These are phyloP conservation scores for Dinochytrium kinnereticum DNA, from an alignment of 371 early-diverging fungal species.

Conservation along the genomic window DNA sequence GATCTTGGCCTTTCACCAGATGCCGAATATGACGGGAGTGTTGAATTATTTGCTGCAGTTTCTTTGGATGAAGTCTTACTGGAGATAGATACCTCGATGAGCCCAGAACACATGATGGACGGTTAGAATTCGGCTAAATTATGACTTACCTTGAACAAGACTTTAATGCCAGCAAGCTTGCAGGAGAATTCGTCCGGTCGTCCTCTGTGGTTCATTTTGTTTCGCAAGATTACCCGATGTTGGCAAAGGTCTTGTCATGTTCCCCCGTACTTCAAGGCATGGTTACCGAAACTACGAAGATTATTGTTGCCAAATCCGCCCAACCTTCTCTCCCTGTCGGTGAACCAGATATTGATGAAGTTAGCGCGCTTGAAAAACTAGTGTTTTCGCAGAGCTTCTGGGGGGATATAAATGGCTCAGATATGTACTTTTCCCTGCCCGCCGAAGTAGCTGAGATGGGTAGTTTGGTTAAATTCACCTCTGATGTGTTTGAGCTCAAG, in stretches of 20 bases:
- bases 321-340: background rate
- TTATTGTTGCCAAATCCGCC: background rate
- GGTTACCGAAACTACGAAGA: background rate
- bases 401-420: background rate
- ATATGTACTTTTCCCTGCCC: background rate
- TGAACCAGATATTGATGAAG: background rate
- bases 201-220: background rate
- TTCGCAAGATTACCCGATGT: background rate
- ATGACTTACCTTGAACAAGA: too few species aligned
- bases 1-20: background rate
- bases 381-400: background rate
- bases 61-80: background rate
- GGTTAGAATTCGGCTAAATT: background rate
- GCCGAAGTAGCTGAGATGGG: background rate
- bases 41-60: background rate
- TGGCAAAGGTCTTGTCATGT: background rate
- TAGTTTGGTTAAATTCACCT: background rate
- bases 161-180: background rate
- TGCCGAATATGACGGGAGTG: background rate
- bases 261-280: background rate
- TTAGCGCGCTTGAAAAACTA: background rate
- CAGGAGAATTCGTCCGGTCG: background rate
- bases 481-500: background rate
- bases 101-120: background rate
- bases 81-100: background rate